Base-by-base conservation (phyloP, 257 asterid genomes). In the Orobanche coerulescens region DNA sequence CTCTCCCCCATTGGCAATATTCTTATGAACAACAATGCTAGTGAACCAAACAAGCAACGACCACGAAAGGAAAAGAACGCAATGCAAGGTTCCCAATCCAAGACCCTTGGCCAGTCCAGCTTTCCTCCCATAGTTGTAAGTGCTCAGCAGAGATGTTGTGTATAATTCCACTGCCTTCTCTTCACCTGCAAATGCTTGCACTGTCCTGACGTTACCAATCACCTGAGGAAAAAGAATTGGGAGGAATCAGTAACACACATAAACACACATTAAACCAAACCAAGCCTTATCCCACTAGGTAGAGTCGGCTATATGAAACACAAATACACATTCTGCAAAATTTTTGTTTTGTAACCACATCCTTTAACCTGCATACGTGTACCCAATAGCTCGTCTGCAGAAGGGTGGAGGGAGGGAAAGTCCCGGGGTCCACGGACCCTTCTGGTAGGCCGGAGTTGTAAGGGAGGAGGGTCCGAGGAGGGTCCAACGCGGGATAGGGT, bases 101-200 rank as follows among this genome's bases (percentile, higher is more conserved):
- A 93, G 80, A 0, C 99, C 99, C 70, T 89, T 93, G 15, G 99
- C 99, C 50, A 93, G 75, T 39, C 96, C 99, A 0, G 96, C 99
- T 75, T 79, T 89, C 70, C 65, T 75, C 51, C 97, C 99, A 58
- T 89, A 86, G 43, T 64, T 74, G 64, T 92, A 92, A 18, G 95
- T 84, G 69, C 77, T 75, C 67, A 79, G 4, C 15, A 93, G 81
- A 37, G 99, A 82, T 1, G 61, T 12, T 43, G 76, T 76, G 68
- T 93, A 93, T 2, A 77, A 61, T 55, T 78, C 78, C 12, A 86
- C 94, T 2, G 99, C 97, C 56, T 70, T 86, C 58, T 93, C 99
- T 69, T 93, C 99, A 9, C 90, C 97, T 6, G 83, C 86, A 73
- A 93, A 93, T 26, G 99, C 99, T 76, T 84, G 96, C 54, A 93